phyloP scores from a whole-genome alignment of 2,329 filamentous ascomycete genomes.

The Arthroderma uncinatum region DNA sequence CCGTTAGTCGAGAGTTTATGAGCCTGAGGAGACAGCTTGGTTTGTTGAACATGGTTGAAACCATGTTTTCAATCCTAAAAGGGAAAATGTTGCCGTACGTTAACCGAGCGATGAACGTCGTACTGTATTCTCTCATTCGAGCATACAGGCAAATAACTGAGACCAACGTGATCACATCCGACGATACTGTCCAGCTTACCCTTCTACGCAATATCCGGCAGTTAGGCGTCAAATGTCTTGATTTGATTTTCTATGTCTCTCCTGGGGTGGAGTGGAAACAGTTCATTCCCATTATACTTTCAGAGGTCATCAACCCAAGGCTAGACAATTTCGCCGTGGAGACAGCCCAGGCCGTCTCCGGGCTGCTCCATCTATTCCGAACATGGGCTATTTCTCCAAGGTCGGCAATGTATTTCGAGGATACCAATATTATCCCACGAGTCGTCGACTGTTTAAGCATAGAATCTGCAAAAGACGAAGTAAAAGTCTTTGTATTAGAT shows the following conservation, averaged over 20 bases:
- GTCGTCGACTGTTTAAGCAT: slow-evolving; percentile 62
- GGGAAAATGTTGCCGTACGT: slow-evolving; percentile 59
- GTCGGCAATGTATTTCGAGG: slow-evolving; percentile 59
- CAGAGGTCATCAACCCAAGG: slow-evolving; percentile 64
- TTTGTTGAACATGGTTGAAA: slow-evolving; percentile 80
- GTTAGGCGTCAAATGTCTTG: slow-evolving; percentile 67
- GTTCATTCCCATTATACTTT: slow-evolving; percentile 60
- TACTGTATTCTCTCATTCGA: slow-evolving; percentile 69
- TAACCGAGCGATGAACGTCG: slow-evolving; percentile 57
- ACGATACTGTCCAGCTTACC: slow-evolving; percentile 21
- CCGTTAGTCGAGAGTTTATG: slow-evolving; percentile 42
- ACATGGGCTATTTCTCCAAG: slow-evolving; percentile 63
- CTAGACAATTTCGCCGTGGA: slow-evolving; percentile 69
- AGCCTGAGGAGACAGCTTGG: slow-evolving; percentile 72
- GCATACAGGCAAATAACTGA: slow-evolving; percentile 46
- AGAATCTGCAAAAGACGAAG: slow-evolving; percentile 69
- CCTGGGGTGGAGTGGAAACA: slow-evolving; percentile 58
- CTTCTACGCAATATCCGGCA: slow-evolving; percentile 42
- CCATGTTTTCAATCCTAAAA: slow-evolving; percentile 75
- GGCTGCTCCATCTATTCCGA: slow-evolving; percentile 65
- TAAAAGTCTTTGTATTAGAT: slow-evolving; percentile 68
- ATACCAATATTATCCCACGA: slow-evolving; percentile 50
- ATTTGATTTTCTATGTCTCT: slow-evolving; percentile 64
- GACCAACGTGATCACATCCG: slow-evolving; percentile 15
- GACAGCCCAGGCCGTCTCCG: slow-evolving; percentile 80